phyloP scores from a whole-genome alignment of 257 asterid species.

The Primulina eburnea region DNA sequence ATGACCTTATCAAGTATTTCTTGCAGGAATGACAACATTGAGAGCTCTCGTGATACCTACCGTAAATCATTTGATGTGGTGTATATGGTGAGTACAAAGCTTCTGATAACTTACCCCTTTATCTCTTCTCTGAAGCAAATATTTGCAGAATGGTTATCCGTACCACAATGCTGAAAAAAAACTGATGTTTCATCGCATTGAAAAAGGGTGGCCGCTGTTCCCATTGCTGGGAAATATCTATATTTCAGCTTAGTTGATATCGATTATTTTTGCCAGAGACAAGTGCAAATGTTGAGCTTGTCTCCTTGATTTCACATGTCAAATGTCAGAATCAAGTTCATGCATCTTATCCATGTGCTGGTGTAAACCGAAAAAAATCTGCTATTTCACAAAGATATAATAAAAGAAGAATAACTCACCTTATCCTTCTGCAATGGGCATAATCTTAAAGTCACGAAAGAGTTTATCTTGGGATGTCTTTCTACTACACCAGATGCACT shows the following conservation, averaged over 20 bases:
- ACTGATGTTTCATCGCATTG: background rate
- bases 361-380: background rate
- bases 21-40: slow-evolving; percentile 76
- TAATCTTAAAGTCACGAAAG: too few species aligned
- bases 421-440: too few species aligned
- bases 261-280: too few species aligned
- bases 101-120: background rate
- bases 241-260: background rate
- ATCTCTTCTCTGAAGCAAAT: background rate
- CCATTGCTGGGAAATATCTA: background rate
- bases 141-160: slow-evolving; percentile 11
- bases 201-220: background rate
- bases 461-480: background rate
- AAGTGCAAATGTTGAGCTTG: background rate
- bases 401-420: too few species aligned
- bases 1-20: slow-evolving; percentile 22
- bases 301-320: background rate
- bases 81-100: slow-evolving; percentile 52
- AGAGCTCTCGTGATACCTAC: slow-evolving; percentile 67
- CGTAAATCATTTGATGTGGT: slow-evolving; percentile 71
- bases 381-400: background rate
- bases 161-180: background rate
- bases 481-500: background rate
- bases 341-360: background rate
- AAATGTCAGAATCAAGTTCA: background rate